Evolutionary conservation across 2,329 filamentous ascomycete genomes (phyloP).

Genomic region (Aspergillus eucalypticola): DNA sequence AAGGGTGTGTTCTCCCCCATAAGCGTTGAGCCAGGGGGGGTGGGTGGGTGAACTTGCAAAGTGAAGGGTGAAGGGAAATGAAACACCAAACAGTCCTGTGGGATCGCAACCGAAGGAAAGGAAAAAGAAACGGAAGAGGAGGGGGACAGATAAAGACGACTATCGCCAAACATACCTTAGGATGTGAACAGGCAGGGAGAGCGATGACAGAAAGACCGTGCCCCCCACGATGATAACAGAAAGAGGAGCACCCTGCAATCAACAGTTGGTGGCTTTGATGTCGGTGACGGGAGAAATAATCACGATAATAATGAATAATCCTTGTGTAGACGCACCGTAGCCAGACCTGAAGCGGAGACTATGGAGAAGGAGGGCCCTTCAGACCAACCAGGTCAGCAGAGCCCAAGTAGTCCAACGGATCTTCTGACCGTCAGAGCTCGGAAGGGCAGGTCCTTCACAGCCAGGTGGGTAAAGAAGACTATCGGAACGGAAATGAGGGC

Average conservation of each 20-base stretch:
- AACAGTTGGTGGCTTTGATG: background rate
- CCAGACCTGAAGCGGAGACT: conserved; percentile 9
- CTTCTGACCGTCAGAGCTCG: conserved; percentile 8
- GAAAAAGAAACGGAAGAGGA: background rate
- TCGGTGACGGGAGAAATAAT: conserved; percentile 1
- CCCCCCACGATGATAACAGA: background rate
- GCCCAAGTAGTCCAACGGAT: conserved; percentile 8
- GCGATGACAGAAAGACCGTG: background rate
- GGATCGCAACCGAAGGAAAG: conserved; percentile 11
- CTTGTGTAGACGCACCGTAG: conserved; percentile 8
- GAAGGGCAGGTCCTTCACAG: conserved; percentile 15
- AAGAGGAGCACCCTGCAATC: background rate
- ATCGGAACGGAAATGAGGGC: conserved; percentile 16
- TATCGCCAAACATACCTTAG: conserved; percentile 5
- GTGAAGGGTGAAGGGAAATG: conserved; percentile 1
- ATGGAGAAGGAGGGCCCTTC: conserved; percentile 15
- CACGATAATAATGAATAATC: conserved; percentile 2
- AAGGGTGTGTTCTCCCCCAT: background rate
- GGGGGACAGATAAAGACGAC: background rate
- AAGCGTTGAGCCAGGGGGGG: background rate
- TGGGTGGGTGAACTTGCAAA: background rate
- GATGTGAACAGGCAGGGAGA: background rate
- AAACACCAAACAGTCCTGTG: conserved; percentile 11
- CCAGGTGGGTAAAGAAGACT: conserved; percentile 16
- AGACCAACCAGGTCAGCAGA: conserved; percentile 10